Base-by-base conservation (phyloP, 2,329 filamentous ascomycete species). In the Aspergillus eucalypticola region DNA sequence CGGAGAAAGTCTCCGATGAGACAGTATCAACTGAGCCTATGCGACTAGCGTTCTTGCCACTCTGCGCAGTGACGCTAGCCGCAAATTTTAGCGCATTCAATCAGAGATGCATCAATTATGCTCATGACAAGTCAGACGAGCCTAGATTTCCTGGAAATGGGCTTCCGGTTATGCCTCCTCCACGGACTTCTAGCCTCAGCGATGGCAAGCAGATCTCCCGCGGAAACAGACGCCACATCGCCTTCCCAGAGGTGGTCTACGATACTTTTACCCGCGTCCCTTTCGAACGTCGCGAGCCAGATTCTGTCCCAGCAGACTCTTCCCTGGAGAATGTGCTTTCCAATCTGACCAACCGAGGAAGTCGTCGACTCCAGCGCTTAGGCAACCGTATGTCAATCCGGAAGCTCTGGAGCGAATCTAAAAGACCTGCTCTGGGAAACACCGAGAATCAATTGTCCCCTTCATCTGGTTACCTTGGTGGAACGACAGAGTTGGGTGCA, bases 1-100 rank as follows among this genome's bases (percentile, higher is more conserved):
- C 55, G 11, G 44, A 56, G 19, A 51, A 15, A 5, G 21, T 48
- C 17, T 49, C 44, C n/a, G 17, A 53, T 17, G 39, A 56, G 6
- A 54, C 44, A 1, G 48, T 44, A 1, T 49, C 56, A 7, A 55
- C 54, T 13, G 46, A 57, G 13, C 60, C 54, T 21, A 53, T 61
- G 19, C 63, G 64, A 38, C 50, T 73, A 44, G 69, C 64, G 5
- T 74, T 75, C 54, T 59, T 73, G 21, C 72, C 73, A n/a, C 66
- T 75, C 8, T 75, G 73, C 42, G 64, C 71, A 2, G 66, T 75
- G 5, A 75, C 72, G 0, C 58, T 75, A 27, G 71, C 70, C 27
- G 70, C 68, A 13, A 74, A 74, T 42, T 73, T 69, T 27, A 61
- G 67, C 35, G 50, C 64, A 1, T 74, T 74, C 53, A 29, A 64